These are phyloP conservation scores for Mallotus repandus DNA, from an alignment of 441 rosid species.

Conservation along the genomic window DNA sequence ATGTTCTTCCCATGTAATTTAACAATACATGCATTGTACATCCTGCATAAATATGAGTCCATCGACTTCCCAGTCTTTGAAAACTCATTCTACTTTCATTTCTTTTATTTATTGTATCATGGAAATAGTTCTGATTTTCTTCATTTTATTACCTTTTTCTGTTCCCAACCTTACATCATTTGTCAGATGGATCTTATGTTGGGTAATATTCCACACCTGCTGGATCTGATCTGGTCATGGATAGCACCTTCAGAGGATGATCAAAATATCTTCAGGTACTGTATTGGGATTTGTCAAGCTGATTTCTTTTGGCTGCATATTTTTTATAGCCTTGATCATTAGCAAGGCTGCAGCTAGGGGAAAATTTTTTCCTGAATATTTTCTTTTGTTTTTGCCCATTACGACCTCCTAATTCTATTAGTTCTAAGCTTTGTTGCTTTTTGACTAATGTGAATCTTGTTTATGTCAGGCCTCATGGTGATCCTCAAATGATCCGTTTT, in stretches of 20 bases:
- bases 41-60: too few species aligned
- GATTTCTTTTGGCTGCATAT: conserved; percentile 5
- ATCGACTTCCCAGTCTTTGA: neutral
- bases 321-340: neutral
- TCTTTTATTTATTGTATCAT: neutral
- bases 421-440: conserved; percentile 7
- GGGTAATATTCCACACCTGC: conserved; percentile 83
- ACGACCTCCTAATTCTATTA: neutral
- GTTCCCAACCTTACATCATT: conserved; percentile 18
- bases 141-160: neutral
- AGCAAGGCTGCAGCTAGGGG: neutral
- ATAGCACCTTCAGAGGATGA: conserved; percentile 93
- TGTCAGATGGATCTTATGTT: conserved; percentile 94
- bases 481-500: conserved; percentile 94
- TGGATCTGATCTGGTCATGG: conserved; percentile 97
- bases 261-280: conserved; percentile 72
- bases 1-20: too few species aligned
- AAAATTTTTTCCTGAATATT: neutral
- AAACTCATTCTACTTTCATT: neutral
- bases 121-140: neutral
- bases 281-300: neutral
- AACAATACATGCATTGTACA: too few species aligned
- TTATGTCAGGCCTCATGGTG: conserved; percentile 89
- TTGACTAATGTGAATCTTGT: conserved; percentile 19
- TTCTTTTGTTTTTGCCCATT: neutral